Evolutionary conservation across 805 yeast genomes (phyloP).

Genomic region (Metschnikowia aberdeeniae): DNA sequence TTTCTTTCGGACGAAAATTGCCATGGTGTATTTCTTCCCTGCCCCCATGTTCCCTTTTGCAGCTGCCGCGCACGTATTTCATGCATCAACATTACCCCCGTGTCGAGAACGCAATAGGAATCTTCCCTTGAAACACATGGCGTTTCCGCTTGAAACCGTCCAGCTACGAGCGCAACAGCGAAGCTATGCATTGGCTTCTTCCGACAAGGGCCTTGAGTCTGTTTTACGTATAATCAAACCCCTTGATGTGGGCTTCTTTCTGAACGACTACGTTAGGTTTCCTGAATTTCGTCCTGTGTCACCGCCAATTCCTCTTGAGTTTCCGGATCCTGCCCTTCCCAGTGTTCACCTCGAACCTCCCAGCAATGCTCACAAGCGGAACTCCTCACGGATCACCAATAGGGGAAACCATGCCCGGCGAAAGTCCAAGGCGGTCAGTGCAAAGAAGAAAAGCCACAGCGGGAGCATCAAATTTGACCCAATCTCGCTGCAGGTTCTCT

Average conservation of each 20-base stretch:
- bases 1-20: too few relatives aligned
- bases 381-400: constrained; percentile 7
- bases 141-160: constrained; percentile 17
- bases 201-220: constrained; percentile 12
- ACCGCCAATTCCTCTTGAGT: constrained; percentile 18
- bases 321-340: constrained; percentile 6
- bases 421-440: constrained; percentile 2
- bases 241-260: constrained; percentile 13
- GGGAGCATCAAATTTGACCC: not conserved
- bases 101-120: too few relatives aligned
- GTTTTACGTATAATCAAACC: constrained; percentile 14
- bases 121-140: constrained; percentile 9
- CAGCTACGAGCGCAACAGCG: constrained; percentile 19
- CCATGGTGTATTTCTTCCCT: too few relatives aligned
- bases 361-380: constrained; percentile 7
- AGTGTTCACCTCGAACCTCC: not conserved
- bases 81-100: too few relatives aligned
- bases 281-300: constrained; percentile 12
- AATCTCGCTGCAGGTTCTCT: not conserved
- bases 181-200: constrained; percentile 13
- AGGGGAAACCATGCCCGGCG: constrained; percentile 8
- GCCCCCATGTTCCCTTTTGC: too few relatives aligned
- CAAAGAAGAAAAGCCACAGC: constrained; percentile 5
- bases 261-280: constrained; percentile 7
- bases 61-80: too few relatives aligned